These are phyloP conservation scores for Mycena sanguinolenta DNA, from an alignment of 768 basidiomycete genomes.

Conservation along the genomic window DNA sequence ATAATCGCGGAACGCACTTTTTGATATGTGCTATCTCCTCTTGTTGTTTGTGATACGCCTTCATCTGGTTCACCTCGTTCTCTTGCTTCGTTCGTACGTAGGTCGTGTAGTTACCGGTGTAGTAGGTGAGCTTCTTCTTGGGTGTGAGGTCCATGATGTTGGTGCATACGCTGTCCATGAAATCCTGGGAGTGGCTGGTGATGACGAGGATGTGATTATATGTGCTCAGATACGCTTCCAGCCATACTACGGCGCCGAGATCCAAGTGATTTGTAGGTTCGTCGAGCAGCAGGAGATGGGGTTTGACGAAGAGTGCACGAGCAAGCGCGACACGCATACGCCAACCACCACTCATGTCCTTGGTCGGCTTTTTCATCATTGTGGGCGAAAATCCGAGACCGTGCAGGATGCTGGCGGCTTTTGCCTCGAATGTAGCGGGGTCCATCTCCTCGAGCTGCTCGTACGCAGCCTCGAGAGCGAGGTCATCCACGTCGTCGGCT, in stretches of 20 bases:
- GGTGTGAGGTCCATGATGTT: constrained; percentile 96
- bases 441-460: constrained; percentile 98
- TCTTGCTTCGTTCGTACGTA: constrained; percentile 96
- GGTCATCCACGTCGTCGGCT: constrained; percentile 91
- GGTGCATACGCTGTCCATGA: constrained; percentile 98
- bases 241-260: constrained; percentile 97
- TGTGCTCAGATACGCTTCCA: constrained; percentile 96
- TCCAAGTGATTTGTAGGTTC: constrained; percentile 95
- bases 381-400: constrained; percentile 91
- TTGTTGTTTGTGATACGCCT: constrained; percentile 98
- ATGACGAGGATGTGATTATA: constrained; percentile 99
- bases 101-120: constrained; percentile 96
- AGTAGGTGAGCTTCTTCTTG: constrained; percentile 94
- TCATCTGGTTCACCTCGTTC: constrained; percentile 99
- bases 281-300: constrained; percentile 94
- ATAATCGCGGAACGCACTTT: constrained; percentile 68
- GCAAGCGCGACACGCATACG: constrained; percentile 98
- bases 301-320: constrained; percentile 95
- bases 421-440: constrained; percentile 94
- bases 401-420: constrained; percentile 96
- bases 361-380: constrained; percentile 98
- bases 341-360: constrained; percentile 99
- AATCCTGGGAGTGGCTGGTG: constrained; percentile 99
- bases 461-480: constrained; percentile 88
- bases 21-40: constrained; percentile 99